Evolutionary conservation across 805 yeast species (phyloP).

Genomic region (Clavispora vitiphila): DNA sequence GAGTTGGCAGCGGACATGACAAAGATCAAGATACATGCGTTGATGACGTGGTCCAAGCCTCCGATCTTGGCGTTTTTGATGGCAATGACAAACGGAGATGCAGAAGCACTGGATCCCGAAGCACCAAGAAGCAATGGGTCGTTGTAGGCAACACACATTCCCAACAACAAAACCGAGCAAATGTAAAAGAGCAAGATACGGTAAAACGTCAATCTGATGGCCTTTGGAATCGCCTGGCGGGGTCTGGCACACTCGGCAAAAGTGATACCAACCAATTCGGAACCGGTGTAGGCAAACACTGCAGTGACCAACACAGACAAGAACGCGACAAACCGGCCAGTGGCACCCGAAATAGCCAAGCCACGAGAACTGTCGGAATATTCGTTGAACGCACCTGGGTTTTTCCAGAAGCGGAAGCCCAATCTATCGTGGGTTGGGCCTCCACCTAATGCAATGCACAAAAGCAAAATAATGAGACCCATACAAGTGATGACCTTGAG

Average conservation of each 20-base stretch:
- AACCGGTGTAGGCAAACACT: slow-evolving; percentile 66
- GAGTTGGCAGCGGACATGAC: slow-evolving; percentile 21
- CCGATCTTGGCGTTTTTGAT: slow-evolving; percentile 17
- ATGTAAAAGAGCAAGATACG: slow-evolving; percentile 60
- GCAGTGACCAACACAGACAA: slow-evolving; percentile 60
- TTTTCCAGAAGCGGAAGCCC: slow-evolving; percentile 67
- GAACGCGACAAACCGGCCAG: slow-evolving; percentile 59
- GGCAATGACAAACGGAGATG: slow-evolving; percentile 20
- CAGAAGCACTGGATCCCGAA: slow-evolving; percentile 13
- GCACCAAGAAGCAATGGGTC: slow-evolving; percentile 16
- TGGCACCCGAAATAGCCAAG: slow-evolving; percentile 34
- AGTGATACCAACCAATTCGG: slow-evolving; percentile 66
- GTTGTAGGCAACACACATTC: slow-evolving; percentile 46
- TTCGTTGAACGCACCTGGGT: slow-evolving; percentile 60
- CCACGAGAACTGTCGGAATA: slow-evolving; percentile 40
- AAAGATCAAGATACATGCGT: slow-evolving; percentile 17
- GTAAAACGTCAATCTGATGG: slow-evolving; percentile 64
- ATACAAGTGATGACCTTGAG: slow-evolving; percentile 61
- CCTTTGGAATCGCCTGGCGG: slow-evolving; percentile 63
- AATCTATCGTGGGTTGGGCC: slow-evolving; percentile 69
- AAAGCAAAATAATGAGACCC: slow-evolving; percentile 60
- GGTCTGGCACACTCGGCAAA: slow-evolving; percentile 70
- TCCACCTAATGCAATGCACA: slow-evolving; percentile 71
- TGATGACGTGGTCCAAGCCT: slow-evolving; percentile 19
- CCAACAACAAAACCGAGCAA: slow-evolving; percentile 55